These are phyloP conservation scores for Phaeoacremonium minimum DNA, from an alignment of 2,329 filamentous ascomycete genomes.

Conservation along the genomic window DNA sequence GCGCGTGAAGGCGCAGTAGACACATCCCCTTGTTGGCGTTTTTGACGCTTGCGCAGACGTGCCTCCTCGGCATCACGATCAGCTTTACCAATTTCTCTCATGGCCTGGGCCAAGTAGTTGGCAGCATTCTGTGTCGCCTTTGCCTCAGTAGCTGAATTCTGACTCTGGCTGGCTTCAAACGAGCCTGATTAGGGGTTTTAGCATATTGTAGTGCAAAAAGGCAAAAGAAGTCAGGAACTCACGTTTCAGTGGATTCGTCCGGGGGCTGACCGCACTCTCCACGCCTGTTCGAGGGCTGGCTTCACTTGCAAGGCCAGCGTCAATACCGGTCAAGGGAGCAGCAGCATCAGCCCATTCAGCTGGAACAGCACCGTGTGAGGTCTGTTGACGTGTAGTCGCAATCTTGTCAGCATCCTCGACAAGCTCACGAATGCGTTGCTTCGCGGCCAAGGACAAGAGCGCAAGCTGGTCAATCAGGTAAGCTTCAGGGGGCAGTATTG, in stretches of 20 bases:
- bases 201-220: constrained; percentile 1
- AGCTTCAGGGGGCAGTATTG: constrained; percentile 71
- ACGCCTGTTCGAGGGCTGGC: constrained; percentile 29
- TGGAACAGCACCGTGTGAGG: constrained; percentile 75
- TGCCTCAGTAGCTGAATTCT: constrained; percentile 37
- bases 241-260: constrained; percentile 58
- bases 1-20: constrained; percentile 46
- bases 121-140: constrained; percentile 44
- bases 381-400: constrained; percentile 67
- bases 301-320: constrained; percentile 22
- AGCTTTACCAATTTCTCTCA: constrained; percentile 59
- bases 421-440: constrained; percentile 71
- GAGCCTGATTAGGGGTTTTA: constrained; percentile 27
- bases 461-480: constrained; percentile 78
- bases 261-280: constrained; percentile 49
- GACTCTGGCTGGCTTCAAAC: constrained; percentile 22
- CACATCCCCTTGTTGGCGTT: constrained; percentile 48
- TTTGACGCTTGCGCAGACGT: constrained; percentile 62
- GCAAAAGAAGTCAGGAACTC: constrained; percentile 23
- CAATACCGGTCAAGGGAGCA: constrained; percentile 40
- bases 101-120: constrained; percentile 40
- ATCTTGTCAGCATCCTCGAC: constrained; percentile 73
- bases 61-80: constrained; percentile 72
- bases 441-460: constrained; percentile 76
- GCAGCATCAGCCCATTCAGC: constrained; percentile 73